Evolutionary conservation across 352 stramenopile species (phyloP), one percentile per base, ranked within the genome.

Genomic region (Lagenidium giganteum): DNA sequence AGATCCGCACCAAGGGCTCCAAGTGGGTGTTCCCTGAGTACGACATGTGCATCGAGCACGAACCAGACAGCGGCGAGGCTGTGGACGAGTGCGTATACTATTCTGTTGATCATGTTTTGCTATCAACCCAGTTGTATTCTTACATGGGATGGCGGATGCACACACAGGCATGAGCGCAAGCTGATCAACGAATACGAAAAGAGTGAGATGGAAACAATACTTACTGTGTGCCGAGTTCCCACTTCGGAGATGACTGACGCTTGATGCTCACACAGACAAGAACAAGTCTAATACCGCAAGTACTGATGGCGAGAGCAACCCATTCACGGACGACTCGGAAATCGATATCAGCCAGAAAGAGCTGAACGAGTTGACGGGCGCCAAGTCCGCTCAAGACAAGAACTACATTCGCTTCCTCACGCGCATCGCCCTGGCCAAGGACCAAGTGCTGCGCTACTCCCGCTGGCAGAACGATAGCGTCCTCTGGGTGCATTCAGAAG

Each of bases 401-500:
- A 57, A 79, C 36, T 92, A 92, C 51, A 67, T 92, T 29, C 64
- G 62, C 21, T 93, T 95, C 54, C 74, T 93, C 20, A 90, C 76
- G 16, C 78, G 83, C 22, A 64, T 95, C n/a, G 73, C 74, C 36
- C 40, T 93, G 5, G 80, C 78, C 4, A 93, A 89, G 31, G 73
- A 90, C 46, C 83, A 95, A 38, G 78, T 93, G 27, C 61, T 95
- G 36, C 83, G 83, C 12, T 98, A 98, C 57, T 76, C 69, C 27
- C 86, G 90, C 16, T 98, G 93, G 93, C 61, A 93, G 30, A 59
- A 87, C 9, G 49, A 79, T 8, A 71, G 69, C 20, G 77, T 90
- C 39, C 65, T 97, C 7, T 98, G 91, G 91, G 75, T 97, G 18
- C 76, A 93, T 39, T 85, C 76, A 13, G n/a, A n/a, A n/a, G 57